Evolutionary conservation across 306 rosid species (phyloP), one percentile per base, ranked within the genome.

Genomic region (Rosa lucieae): DNA sequence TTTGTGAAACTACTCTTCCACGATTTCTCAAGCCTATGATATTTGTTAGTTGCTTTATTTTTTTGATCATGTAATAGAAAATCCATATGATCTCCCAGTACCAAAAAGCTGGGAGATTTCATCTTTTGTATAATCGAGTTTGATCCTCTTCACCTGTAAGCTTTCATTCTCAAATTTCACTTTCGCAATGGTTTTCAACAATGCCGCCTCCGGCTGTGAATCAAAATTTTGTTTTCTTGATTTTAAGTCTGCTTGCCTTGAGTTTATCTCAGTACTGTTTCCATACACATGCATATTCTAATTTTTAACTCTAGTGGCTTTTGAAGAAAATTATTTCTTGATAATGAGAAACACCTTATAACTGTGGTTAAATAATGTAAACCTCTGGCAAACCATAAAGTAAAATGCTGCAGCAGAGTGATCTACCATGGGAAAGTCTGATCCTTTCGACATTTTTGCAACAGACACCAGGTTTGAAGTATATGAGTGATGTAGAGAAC

Each of bases 51-150:
- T 59, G 67, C 40, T 37, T 52, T 77, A 29, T 35, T 15, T 44
- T 29, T 21, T 9, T 75, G 44, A n/a, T 69, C 78, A 20, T 21
- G 47, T 49, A 40, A 35, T 40, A 73, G 81, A 81, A 76, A 62
- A 49, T 48, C 73, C 74, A 76, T 49, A 15, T 42, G 67, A 70
- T 70, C 77, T 76, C 72, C 55, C 56, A 20, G 63, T 10, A n/a
- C n/a, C 2, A 55, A 55, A 3, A 56, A n/a, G 32, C 63, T n/a
- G 29, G 13, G 63, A 59, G 40, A 17, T 69, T 67, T 67, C 51
- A n/a, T 68, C 65, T 53, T 46, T 26, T 76, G 77, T 81, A 61
- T 48, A 59, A 58, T 48, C 39, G 73, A 74, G 78, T 70, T 17
- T 9, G 47, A 69, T n/a, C 49, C 43, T 74, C 23, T 56, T 68